phyloP scores from a whole-genome alignment of 768 basidiomycete species.

The Obba rivulosa region DNA sequence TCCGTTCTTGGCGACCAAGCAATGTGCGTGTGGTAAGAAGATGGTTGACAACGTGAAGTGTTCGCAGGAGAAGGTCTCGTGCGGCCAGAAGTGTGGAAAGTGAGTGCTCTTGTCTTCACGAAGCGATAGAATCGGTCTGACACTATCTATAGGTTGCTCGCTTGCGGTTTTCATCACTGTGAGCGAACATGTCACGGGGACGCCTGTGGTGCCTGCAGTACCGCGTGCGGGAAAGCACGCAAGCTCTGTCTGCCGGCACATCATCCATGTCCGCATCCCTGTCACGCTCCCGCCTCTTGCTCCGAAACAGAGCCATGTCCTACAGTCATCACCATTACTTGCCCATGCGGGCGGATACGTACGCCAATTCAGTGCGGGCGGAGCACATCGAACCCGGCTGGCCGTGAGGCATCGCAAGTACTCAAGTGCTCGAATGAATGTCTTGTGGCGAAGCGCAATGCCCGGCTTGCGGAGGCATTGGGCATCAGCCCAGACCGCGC shows the following conservation, averaged over 20 bases:
- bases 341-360: slow-evolving; percentile 79
- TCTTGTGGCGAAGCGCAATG: slow-evolving; percentile 79
- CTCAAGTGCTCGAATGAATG: slow-evolving; percentile 85
- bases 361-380: slow-evolving; percentile 73
- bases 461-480: slow-evolving; percentile 82
- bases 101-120: slow-evolving; percentile 27
- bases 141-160: slow-evolving; percentile 44
- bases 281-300: slow-evolving; percentile 88
- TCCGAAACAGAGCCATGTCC: slow-evolving; percentile 76
- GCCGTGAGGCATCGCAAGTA: slow-evolving; percentile 34
- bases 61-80: slow-evolving; percentile 81
- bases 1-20: slow-evolving; percentile 69
- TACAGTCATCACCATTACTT: slow-evolving; percentile 59
- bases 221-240: slow-evolving; percentile 81
- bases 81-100: slow-evolving; percentile 80
- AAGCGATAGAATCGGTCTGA: too few species aligned
- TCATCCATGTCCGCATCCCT: slow-evolving; percentile 73
- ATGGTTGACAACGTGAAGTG: slow-evolving; percentile 75
- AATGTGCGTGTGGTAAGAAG: slow-evolving; percentile 89
- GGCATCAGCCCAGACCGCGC: slow-evolving; percentile 64
- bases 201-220: slow-evolving; percentile 71
- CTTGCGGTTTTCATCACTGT: slow-evolving; percentile 89
- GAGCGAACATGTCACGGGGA: slow-evolving; percentile 78
- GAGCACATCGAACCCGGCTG: slow-evolving; percentile 37
- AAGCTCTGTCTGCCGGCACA: slow-evolving; percentile 70